A percentile compares a stretch with the other conserved stretches of the same genome.
phyloP scores from a whole-genome alignment of 495 filamentous ascomycete species.

The Aspergillus heteromorphus region DNA sequence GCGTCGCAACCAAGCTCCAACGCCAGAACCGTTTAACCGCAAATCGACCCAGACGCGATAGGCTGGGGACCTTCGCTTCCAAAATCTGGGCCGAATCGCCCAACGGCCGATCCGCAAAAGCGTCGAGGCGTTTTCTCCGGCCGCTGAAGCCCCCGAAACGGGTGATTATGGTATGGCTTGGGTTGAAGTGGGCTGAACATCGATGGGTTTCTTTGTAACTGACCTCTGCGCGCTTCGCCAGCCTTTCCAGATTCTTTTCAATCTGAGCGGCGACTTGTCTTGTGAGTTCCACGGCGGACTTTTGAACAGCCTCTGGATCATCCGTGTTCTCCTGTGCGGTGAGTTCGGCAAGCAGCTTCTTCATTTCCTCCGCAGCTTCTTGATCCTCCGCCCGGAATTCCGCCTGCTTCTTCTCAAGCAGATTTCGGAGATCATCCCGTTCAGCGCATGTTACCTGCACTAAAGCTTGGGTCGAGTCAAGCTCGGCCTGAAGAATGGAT shows the following conservation, averaged over 20 bases:
- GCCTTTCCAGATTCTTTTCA: conserved; percentile 41
- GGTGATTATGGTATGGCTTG: background rate
- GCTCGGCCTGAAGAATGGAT: conserved; percentile 36
- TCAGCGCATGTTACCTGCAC: conserved; percentile 39
- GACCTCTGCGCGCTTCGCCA: conserved; percentile 46
- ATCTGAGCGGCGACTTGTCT: conserved; percentile 41
- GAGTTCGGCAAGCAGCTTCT: conserved; percentile 38
- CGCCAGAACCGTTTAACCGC: background rate
- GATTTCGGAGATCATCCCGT: conserved; percentile 38
- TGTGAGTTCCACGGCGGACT: conserved; percentile 37
- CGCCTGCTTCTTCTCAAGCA: conserved; percentile 37
- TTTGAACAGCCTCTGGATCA: conserved; percentile 26
- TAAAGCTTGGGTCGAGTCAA: conserved; percentile 35
- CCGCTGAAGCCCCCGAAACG: background rate
- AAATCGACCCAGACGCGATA: background rate
- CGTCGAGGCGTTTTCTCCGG: background rate
- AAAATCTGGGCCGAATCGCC: background rate
- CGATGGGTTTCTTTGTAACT: conserved; percentile 10
- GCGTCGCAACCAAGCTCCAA: background rate
- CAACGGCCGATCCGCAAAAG: background rate
- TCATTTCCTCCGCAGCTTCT: conserved; percentile 41
- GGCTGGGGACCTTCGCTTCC: background rate
- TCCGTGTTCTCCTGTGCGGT: conserved; percentile 30
- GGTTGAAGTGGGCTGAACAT: background rate
- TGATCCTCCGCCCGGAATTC: conserved; percentile 34